phyloP scores from a whole-genome alignment of 2,329 filamentous ascomycete species.

The Penicillium sp. region DNA sequence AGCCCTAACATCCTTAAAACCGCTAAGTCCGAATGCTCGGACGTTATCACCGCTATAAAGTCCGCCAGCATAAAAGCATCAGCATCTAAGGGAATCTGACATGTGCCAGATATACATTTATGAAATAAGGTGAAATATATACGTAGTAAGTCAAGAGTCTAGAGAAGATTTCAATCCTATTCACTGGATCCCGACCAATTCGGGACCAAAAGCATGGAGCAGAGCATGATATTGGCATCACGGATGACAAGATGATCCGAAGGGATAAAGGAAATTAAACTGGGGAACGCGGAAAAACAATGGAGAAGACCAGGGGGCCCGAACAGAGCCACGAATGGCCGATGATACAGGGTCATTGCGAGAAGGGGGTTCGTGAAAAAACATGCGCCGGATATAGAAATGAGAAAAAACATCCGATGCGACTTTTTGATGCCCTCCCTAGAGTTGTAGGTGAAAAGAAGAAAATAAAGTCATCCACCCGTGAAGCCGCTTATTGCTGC shows the following conservation, averaged over 20 bases:
- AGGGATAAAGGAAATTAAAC: constrained; percentile 15
- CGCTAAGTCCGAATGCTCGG: neutral
- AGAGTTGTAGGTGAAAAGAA: constrained; percentile 16
- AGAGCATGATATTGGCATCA: constrained; percentile 21
- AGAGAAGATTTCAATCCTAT: constrained; percentile 14
- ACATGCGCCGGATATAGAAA: constrained; percentile 24
- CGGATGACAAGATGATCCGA: constrained; percentile 13
- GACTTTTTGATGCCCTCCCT: constrained; percentile 26
- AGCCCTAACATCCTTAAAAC: neutral
- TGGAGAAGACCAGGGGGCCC: neutral
- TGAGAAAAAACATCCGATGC: constrained; percentile 21
- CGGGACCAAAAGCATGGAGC: constrained; percentile 9
- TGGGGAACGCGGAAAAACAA: constrained; percentile 18
- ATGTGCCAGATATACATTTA: neutral
- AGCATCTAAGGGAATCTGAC: neutral
- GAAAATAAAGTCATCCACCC: constrained; percentile 19
- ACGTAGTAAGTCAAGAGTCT: neutral
- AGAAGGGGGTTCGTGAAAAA: constrained; percentile 24
- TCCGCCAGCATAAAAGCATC: neutral
- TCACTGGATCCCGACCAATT: constrained; percentile 11
- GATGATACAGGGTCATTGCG: constrained; percentile 30
- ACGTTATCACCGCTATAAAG: neutral
- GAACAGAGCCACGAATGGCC: constrained; percentile 9
- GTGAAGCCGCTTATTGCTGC: constrained; percentile 32
- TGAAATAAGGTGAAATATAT: neutral